Percentiles rank a stretch among this genome's conserved stretches.
phyloP scores from a whole-genome alignment of 441 rosid genomes.

The Euphorbia schlechtendalii region DNA sequence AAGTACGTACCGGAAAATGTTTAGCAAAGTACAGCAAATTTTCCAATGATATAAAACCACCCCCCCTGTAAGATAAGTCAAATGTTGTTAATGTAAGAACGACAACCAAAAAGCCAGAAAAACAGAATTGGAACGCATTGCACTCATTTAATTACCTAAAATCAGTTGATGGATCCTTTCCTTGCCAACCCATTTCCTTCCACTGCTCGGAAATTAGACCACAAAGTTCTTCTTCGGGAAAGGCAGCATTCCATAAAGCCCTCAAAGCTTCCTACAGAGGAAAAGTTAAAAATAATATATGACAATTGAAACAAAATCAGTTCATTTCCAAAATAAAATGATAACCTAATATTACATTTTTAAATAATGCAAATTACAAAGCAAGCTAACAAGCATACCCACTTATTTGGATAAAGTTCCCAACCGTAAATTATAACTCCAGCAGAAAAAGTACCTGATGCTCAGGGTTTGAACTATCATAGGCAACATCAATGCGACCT shows the following conservation, averaged over 20 bases:
- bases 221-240: constrained; percentile 70
- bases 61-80: constrained; percentile 61
- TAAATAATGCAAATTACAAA: constrained; percentile 10
- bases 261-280: constrained; percentile 57
- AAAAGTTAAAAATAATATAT: constrained; percentile 5
- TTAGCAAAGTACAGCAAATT: constrained; percentile 75
- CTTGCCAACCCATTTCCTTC: constrained; percentile 99
- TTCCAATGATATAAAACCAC: constrained; percentile 90
- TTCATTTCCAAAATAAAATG: neutral
- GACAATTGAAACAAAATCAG: neutral
- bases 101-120: neutral
- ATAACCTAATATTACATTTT: neutral
- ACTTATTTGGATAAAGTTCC: constrained; percentile 4
- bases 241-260: constrained; percentile 76
- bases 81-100: neutral
- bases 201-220: constrained; percentile 86
- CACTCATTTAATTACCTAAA: constrained; percentile 51
- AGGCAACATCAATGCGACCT: constrained; percentile 73
- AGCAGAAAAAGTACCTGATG: constrained; percentile 57
- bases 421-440: neutral
- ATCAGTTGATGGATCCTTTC: constrained; percentile 94
- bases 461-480: constrained; percentile 70
- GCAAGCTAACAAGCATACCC: too few species aligned
- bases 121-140: too few species aligned
- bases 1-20: constrained; percentile 51